phyloP scores from a whole-genome alignment of 768 basidiomycete genomes.

The Hemileccinum rubropunctum region DNA sequence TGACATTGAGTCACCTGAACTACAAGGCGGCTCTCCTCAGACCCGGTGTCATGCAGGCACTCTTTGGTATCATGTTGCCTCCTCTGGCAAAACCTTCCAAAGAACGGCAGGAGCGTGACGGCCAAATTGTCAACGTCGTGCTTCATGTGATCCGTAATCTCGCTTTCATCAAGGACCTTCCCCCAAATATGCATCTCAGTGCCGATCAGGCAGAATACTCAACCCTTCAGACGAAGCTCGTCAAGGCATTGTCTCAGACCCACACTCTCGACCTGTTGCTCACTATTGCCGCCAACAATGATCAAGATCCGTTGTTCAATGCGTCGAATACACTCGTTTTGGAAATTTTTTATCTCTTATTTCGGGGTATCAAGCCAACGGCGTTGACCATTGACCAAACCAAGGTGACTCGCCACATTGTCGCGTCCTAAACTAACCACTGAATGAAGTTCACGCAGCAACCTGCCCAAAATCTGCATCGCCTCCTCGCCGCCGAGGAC shows the following conservation, averaged over 20 bases:
- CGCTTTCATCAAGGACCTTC: conserved; percentile 88
- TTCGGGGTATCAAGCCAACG: conserved; percentile 71
- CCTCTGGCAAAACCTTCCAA: conserved; percentile 66
- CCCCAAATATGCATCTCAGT: conserved; percentile 65
- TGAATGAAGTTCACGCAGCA: conserved; percentile 44
- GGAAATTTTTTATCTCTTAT: conserved; percentile 91
- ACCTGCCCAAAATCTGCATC: conserved; percentile 64
- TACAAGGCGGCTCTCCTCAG: conserved; percentile 80
- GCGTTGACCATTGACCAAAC: conserved; percentile 57
- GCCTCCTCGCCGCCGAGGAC: conserved; percentile 77
- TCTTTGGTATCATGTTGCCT: conserved; percentile 76
- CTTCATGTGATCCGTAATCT: conserved; percentile 91
- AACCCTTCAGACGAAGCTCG: conserved; percentile 72
- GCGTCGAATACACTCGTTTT: conserved; percentile 87
- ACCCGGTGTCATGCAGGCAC: conserved; percentile 64
- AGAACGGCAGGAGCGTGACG: conserved; percentile 76
- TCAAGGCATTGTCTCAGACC: conserved; percentile 66
- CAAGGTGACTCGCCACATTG: conserved; percentile 44
- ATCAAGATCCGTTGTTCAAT: conserved; percentile 75
- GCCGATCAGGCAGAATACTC: conserved; percentile 80
- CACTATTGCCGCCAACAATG: conserved; percentile 79
- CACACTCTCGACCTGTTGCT: conserved; percentile 75
- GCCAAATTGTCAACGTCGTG: conserved; percentile 83
- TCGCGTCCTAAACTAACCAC: conserved; percentile 1
- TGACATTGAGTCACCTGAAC: conserved; percentile 74